A percentile compares a stretch with the other conserved stretches of the same genome.
phyloP scores from a whole-genome alignment of 495 filamentous ascomycete genomes.

The Penicillium mononematosum region DNA sequence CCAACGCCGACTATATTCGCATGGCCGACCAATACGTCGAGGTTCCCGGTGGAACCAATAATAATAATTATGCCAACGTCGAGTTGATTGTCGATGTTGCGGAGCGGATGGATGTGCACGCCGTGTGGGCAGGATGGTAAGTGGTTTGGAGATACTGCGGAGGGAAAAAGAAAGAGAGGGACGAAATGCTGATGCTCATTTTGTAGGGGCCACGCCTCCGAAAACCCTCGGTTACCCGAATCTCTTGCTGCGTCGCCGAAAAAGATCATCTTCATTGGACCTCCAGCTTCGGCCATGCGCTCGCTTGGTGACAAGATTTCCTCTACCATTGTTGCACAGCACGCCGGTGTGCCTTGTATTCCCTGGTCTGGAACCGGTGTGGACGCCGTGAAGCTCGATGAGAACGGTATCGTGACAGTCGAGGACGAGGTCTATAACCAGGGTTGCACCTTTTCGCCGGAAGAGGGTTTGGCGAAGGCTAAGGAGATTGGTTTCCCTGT shows the following conservation, averaged over 20 bases:
- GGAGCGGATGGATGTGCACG: constrained; percentile 97
- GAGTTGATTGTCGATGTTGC: constrained; percentile 98
- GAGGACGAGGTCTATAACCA: constrained; percentile 81
- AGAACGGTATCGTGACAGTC: constrained; percentile 88
- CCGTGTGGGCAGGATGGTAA: constrained; percentile 98
- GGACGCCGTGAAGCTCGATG: constrained; percentile 72
- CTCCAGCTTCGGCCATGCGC: constrained; percentile 96
- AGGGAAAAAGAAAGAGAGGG: not conserved
- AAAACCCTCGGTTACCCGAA: constrained; percentile 97
- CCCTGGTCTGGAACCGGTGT: constrained; percentile 97
- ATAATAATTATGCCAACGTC: constrained; percentile 99
- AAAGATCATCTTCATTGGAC: constrained; percentile 98
- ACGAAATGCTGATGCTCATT: constrained; percentile 6
- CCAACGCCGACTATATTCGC: constrained; percentile 98
- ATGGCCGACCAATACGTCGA: constrained; percentile 99
- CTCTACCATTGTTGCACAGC: constrained; percentile 98
- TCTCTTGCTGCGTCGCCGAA: constrained; percentile 92
- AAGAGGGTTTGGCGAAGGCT: constrained; percentile 87
- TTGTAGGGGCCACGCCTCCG: constrained; percentile 90
- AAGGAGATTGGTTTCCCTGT: constrained; percentile 93
- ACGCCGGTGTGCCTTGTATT: constrained; percentile 95
- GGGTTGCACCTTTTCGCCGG: constrained; percentile 82
- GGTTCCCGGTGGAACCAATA: constrained; percentile 97
- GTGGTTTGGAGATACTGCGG: constrained; percentile 22
- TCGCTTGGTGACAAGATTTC: constrained; percentile 99